Percentiles rank a stretch among this genome's conserved stretches.
Evolutionary conservation across 495 filamentous ascomycete species (phyloP).

Genomic region (Terfezia boudieri): DNA sequence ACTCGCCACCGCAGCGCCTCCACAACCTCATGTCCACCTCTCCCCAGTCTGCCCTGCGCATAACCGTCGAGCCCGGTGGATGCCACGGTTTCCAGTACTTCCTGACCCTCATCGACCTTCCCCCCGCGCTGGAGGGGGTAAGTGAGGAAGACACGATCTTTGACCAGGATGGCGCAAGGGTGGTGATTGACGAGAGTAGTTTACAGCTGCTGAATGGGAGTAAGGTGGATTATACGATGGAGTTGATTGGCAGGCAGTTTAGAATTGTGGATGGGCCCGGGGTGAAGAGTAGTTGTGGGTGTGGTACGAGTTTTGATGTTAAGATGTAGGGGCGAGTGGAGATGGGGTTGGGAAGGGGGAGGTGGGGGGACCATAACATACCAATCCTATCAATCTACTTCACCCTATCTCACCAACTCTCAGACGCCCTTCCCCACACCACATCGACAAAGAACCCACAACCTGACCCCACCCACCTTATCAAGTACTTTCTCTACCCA

Average conservation of each 20-base stretch:
- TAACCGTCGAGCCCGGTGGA: conserved; percentile 76
- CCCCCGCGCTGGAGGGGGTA: conserved; percentile 25
- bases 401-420: no score
- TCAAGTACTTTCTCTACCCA: no score
- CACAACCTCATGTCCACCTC: conserved; percentile 53
- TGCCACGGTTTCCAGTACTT: conserved; percentile 97
- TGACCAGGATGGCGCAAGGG: conserved; percentile 39
- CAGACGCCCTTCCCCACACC: no score
- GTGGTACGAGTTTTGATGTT: conserved; percentile 95
- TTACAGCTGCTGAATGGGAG: conserved; percentile 78
- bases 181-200: conserved; percentile 74
- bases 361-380: no score
- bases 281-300: conserved; percentile 86
- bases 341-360: no score
- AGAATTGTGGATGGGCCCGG: conserved; percentile 82
- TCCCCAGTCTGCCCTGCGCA: conserved; percentile 61
- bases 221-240: conserved; percentile 86
- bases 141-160: conserved; percentile 50
- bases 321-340: conserved; percentile 24
- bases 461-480: no score
- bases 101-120: conserved; percentile 48
- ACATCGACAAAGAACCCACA: no score
- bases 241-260: conserved; percentile 94
- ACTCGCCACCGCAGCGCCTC: conserved; percentile 32
- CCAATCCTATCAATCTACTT: no score